Evolutionary conservation across 176 grass and related monocot genomes (phyloP).

Genomic region (Phoenix dactylifera): DNA sequence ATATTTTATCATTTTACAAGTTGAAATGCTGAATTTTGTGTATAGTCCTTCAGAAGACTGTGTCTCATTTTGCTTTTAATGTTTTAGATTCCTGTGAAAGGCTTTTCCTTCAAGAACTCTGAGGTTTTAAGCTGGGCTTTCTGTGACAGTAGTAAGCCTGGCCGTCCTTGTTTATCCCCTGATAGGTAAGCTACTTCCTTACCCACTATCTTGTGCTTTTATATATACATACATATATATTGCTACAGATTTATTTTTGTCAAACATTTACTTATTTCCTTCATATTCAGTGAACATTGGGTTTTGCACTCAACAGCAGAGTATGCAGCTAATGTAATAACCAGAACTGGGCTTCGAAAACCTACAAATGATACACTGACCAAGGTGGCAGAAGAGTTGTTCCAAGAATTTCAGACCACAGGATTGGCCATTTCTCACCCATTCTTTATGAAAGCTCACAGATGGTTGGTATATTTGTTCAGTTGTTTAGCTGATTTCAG

Average conservation of each 20-base stretch:
- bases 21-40: too few relatives aligned
- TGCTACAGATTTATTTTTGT: too few relatives aligned
- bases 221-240: too few relatives aligned
- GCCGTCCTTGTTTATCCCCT: conserved; percentile 30
- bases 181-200: conserved; percentile 29
- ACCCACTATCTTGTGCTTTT: too few relatives aligned
- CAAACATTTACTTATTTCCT: neutral
- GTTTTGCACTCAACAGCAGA: conserved; percentile 77
- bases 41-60: too few relatives aligned
- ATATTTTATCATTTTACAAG: neutral
- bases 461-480: conserved; percentile 58
- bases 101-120: conserved; percentile 91
- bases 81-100: conserved; percentile 63
- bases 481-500: conserved; percentile 6
- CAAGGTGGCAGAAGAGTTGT: conserved; percentile 74
- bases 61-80: neutral
- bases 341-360: conserved; percentile 50
- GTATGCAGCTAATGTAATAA: conserved; percentile 59
- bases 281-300: conserved; percentile 62
- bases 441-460: conserved; percentile 84
- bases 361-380: conserved; percentile 61
- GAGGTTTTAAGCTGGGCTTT: conserved; percentile 64
- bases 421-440: conserved; percentile 57
- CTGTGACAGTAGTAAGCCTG: conserved; percentile 81
- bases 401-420: conserved; percentile 65